Evolutionary conservation across 2,329 filamentous ascomycete genomes (phyloP), one percentile per base, ranked within the genome.

Genomic region (Neobulgaria alba): DNA sequence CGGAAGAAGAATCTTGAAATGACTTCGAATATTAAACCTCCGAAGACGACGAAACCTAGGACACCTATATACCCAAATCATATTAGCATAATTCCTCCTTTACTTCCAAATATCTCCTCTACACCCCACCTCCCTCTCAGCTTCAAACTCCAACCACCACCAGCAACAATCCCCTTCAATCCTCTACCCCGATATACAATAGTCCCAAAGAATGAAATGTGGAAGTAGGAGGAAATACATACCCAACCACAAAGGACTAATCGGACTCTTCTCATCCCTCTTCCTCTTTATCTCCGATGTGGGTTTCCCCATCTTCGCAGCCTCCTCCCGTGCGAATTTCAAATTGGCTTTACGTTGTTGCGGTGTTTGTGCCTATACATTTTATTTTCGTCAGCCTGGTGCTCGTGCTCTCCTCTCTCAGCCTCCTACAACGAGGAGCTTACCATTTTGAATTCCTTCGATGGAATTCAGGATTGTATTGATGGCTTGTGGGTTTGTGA

Each of bases 341-440:
- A 76, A 76, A 68, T 92, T 92, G 49, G 82, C 79, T 58, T 78
- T 78, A 62, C 85, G 81, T 70, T 92, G 86, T 64, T 86, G 76
- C 54, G 82, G 85, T 53, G 85, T 92, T 80, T 90, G 85, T 54
- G 79, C 83, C 84, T 88, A 57, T 26, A 26, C 7, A 12, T 12
- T n/a, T n/a, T n/a, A n/a, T n/a, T 7, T 26, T 26, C 12, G 23
- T 26, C 12, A 26, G 23, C 23, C 23, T 12, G 7, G 7, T 26
- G 23, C 23, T 26, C n/a, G 23, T 26, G 23, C 23, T n/a, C n/a
- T n/a, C 23, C 23, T 26, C 23, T 26, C 23, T 26, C 12, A 26
- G 23, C 23, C 23, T 12, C 23, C 7, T 26, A 26, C 23, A 26
- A 12, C 7, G 23, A 26, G 23, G 23, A 26, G 23, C 23, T 26